phyloP scores from a whole-genome alignment of 352 stramenopile species.

The Pythium diclinum region DNA sequence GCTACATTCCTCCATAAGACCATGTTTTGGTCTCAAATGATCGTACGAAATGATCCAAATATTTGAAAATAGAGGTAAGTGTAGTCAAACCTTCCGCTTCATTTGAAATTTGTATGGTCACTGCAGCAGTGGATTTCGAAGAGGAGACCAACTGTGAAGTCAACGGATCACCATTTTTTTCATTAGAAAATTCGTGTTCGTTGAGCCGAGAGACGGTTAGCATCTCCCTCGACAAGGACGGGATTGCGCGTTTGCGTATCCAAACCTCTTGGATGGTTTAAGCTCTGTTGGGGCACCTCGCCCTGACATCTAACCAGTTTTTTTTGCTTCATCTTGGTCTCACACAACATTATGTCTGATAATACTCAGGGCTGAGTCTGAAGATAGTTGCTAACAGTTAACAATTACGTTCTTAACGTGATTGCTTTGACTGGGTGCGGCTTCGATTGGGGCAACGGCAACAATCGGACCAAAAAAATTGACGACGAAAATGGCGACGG shows the following conservation, averaged over 20 bases:
- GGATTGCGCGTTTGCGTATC: constrained; percentile 84
- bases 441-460: background rate
- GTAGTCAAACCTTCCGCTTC: accelerated
- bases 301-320: constrained; percentile 69
- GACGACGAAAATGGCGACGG: constrained; percentile 39
- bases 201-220: constrained; percentile 94
- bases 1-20: background rate
- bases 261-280: constrained; percentile 84
- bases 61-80: constrained; percentile 22
- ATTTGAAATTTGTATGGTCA: constrained; percentile 23
- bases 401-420: constrained; percentile 8
- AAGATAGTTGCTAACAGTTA: background rate
- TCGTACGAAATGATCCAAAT: constrained; percentile 2
- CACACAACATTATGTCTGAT: background rate
- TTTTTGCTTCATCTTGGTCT: constrained; percentile 30
- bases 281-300: constrained; percentile 53
- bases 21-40: background rate
- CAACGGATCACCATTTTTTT: constrained; percentile 25
- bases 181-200: constrained; percentile 74
- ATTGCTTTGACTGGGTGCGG: constrained; percentile 14
- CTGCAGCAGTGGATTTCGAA: constrained; percentile 32
- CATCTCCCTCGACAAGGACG: constrained; percentile 94
- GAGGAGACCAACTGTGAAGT: constrained; percentile 11
- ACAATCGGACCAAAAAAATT: background rate
- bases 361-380: constrained; percentile 8